phyloP scores from a whole-genome alignment of 1,284 basidiomycete genomes.

The Fomitopsis palustris region DNA sequence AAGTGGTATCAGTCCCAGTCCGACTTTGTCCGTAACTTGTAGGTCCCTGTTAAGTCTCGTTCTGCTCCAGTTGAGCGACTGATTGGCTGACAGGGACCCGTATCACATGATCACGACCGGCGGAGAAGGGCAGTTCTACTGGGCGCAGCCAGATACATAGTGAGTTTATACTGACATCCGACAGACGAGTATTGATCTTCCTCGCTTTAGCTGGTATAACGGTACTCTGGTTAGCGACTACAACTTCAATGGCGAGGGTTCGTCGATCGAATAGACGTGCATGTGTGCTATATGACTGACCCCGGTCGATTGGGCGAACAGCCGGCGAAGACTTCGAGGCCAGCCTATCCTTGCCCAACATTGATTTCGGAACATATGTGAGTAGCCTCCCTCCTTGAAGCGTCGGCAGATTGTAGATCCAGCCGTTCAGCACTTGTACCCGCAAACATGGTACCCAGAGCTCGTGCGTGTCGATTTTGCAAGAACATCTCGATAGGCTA shows the following conservation, averaged over 20 bases:
- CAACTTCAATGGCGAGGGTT: conserved; percentile 54
- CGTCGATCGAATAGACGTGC: background rate
- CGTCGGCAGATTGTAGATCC: background rate
- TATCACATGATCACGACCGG: conserved; percentile 55
- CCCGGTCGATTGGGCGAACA: conserved; percentile 1
- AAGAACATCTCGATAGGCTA: background rate
- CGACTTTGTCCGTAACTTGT: conserved; percentile 48
- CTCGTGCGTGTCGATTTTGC: background rate
- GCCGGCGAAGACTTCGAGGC: conserved; percentile 56
- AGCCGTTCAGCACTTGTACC: conserved; percentile 45
- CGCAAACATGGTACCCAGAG: conserved; percentile 40
- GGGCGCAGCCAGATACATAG: conserved; percentile 38
- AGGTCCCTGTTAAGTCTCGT: conserved; percentile 18
- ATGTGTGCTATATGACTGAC: background rate
- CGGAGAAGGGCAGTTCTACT: conserved; percentile 56
- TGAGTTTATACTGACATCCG: conserved; percentile 12
- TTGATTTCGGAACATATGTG: conserved; percentile 56
- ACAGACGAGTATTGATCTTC: background rate
- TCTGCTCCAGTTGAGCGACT: background rate
- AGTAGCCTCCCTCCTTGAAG: conserved; percentile 12
- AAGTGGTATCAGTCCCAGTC: conserved; percentile 52
- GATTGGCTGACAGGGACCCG: conserved; percentile 39
- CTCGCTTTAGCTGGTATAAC: conserved; percentile 34
- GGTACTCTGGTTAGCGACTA: conserved; percentile 44
- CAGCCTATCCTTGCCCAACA: conserved; percentile 45